Percentiles rank a stretch among this genome's conserved stretches.
These are phyloP conservation scores for Acidomyces sp. DNA, from an alignment of 495 filamentous ascomycete genomes.

Conservation along the genomic window DNA sequence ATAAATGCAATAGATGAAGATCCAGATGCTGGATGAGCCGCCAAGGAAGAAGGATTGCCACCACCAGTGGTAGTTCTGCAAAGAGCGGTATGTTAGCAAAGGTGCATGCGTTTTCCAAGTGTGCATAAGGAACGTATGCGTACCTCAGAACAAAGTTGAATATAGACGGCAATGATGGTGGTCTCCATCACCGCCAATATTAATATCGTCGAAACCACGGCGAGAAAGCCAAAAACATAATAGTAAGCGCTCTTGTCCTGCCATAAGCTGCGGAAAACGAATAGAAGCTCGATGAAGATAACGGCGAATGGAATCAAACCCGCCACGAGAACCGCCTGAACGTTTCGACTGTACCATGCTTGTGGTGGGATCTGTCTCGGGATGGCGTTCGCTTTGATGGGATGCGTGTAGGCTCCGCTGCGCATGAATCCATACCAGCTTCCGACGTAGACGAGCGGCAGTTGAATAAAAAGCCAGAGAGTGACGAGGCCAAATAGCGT, in stretches of 20 bases:
- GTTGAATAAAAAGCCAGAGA: slow-evolving; percentile 80
- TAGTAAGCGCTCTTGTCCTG: slow-evolving; percentile 90
- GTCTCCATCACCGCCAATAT: slow-evolving; percentile 76
- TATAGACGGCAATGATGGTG: slow-evolving; percentile 78
- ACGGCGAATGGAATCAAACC: slow-evolving; percentile 85
- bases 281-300: slow-evolving; percentile 85
- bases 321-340: slow-evolving; percentile 54
- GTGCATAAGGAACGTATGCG: slow-evolving; percentile 12
- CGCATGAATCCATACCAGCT: slow-evolving; percentile 66
- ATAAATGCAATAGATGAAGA: slow-evolving; percentile 76
- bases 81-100: slow-evolving; percentile 3
- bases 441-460: slow-evolving; percentile 78
- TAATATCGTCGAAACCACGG: slow-evolving; percentile 59
- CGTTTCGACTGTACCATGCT: slow-evolving; percentile 61
- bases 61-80: slow-evolving; percentile 87
- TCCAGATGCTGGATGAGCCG: slow-evolving; percentile 67
- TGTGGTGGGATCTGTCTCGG: slow-evolving; percentile 66
- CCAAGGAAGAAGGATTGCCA: slow-evolving; percentile 85
- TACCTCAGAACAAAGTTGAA: slow-evolving; percentile 68
- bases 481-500: slow-evolving; percentile 65
- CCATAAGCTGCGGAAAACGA: slow-evolving; percentile 85
- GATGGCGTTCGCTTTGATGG: slow-evolving; percentile 65
- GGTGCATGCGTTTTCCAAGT: background rate
- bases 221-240: slow-evolving; percentile 87
- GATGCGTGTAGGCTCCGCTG: slow-evolving; percentile 65